Evolutionary conservation across 257 asterid species (phyloP), one percentile per base, ranked within the genome.

Genomic region (Ilex asprella): DNA sequence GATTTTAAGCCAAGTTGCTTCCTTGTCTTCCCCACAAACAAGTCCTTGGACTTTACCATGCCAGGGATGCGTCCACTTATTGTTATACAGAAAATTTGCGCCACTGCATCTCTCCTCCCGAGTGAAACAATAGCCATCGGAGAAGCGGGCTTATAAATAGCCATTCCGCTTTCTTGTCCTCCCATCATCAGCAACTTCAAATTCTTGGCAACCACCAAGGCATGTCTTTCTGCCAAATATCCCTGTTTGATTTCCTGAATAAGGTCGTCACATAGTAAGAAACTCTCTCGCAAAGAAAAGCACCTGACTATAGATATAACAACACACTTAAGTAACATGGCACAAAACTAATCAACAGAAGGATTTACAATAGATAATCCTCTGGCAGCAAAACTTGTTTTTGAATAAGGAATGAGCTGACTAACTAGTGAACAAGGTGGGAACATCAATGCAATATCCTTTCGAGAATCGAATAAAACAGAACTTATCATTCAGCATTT

Each of bases 1-100:
- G 30, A 15, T 53, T 53, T 14, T 6, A 53, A 14, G 5, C 57
- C 57, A 4, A 53, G 57, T 53, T 53, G 30, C 30, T 53, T 53
- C 57, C 57, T 53, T 15, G 57, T 53, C 57, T 53, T 53, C 30
- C 57, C 57, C 27, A 53, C 57, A 16, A 53, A 53, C 57, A 53
- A 21, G 30, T 53, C 57, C 27, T 21, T 16, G 30, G 57, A 53
- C 15, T 53, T 53, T 53, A 53, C 15, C 27, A 53, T 14, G 57
- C 57, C 57, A 53, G 30, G 57, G 57, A 53, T 53, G 57, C 57
- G 30, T 53, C 57, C 57, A 53, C 11, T 53, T 3, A 53, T 53
- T 6, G 57, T 53, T 21, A 53, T n/a, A 53, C 27, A 53, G 30
- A 3, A 53, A 7, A 53, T n/a, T 5, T 53, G 57, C 15, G 57